These are phyloP conservation scores for Chalciporus chontae DNA, from an alignment of 768 basidiomycete genomes.

Conservation along the genomic window DNA sequence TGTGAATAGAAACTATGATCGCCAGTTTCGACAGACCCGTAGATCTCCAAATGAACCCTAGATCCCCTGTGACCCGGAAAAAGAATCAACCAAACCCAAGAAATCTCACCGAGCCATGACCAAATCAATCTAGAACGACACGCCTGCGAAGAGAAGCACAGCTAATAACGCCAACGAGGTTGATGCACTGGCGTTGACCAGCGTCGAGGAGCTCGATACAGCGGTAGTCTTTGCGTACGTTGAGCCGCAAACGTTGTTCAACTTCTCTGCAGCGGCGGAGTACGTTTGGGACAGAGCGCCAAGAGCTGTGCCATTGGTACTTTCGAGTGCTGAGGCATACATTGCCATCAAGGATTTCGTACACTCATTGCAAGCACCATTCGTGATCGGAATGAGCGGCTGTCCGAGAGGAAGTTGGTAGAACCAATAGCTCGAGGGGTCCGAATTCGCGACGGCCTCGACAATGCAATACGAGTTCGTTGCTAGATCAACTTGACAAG, in stretches of 20 bases:
- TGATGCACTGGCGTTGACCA: constrained; percentile 6
- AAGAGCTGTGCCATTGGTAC: constrained; percentile 31
- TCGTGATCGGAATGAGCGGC: constrained; percentile 45
- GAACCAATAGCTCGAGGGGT: constrained; percentile 68
- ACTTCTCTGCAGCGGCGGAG: constrained; percentile 40
- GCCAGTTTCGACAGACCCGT: too few species aligned
- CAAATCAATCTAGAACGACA: constrained; percentile 12
- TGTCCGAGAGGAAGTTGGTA: constrained; percentile 66
- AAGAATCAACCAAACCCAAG: background rate
- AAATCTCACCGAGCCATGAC: background rate
- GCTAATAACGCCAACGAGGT: constrained; percentile 7
- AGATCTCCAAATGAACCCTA: background rate
- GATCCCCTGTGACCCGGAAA: background rate
- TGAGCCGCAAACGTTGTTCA: constrained; percentile 49
- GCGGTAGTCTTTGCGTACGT: constrained; percentile 36
- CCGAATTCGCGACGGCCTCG: constrained; percentile 51
- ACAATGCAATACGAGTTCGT: constrained; percentile 73
- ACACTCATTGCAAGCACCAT: constrained; percentile 61
- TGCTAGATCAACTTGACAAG: constrained; percentile 55
- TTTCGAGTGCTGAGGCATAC: constrained; percentile 45
- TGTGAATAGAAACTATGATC: background rate
- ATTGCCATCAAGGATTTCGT: constrained; percentile 53
- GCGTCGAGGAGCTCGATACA: constrained; percentile 12
- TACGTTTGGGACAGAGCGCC: constrained; percentile 48
- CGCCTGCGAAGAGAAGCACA: constrained; percentile 11